phyloP scores from a whole-genome alignment of 179 eudicot genomes.

The Carnegiea gigantea region DNA sequence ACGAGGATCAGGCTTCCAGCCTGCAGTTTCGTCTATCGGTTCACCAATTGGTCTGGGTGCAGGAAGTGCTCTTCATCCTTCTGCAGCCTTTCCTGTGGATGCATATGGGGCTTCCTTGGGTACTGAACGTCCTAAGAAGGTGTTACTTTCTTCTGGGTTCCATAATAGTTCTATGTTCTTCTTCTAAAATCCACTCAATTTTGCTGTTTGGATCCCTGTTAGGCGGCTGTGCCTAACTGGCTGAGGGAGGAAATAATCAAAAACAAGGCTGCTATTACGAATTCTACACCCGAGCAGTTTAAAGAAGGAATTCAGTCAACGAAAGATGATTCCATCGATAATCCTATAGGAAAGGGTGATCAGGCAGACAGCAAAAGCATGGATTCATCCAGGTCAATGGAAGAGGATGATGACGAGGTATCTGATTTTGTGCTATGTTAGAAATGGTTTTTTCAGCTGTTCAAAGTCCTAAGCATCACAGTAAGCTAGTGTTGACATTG shows the following conservation, averaged over 20 bases:
- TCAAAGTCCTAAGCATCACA: slow-evolving; percentile 1
- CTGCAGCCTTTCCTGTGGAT: slow-evolving; percentile 59
- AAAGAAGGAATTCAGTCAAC: slow-evolving; percentile 52
- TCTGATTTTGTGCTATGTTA: slow-evolving; percentile 12
- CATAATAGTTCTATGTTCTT: neutral
- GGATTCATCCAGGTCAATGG: slow-evolving; percentile 71
- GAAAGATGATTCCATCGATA: slow-evolving; percentile 63
- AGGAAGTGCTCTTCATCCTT: slow-evolving; percentile 53
- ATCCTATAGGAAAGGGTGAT: slow-evolving; percentile 55
- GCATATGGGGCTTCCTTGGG: slow-evolving; percentile 56
- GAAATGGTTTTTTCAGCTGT: neutral
- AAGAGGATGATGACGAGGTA: slow-evolving; percentile 80
- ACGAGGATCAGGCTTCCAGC: slow-evolving; percentile 58
- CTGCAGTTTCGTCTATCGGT: slow-evolving; percentile 48
- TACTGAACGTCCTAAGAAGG: slow-evolving; percentile 93
- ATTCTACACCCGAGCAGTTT: slow-evolving; percentile 48
- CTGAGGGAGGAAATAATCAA: slow-evolving; percentile 96
- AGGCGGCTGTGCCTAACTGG: slow-evolving; percentile 98
- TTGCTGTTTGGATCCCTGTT: slow-evolving; percentile 24
- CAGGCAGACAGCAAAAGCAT: slow-evolving; percentile 74
- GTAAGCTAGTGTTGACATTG: slow-evolving; percentile 1
- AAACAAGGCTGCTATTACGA: slow-evolving; percentile 64
- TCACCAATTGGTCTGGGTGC: slow-evolving; percentile 53
- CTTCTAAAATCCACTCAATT: neutral
- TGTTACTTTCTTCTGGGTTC: slow-evolving; percentile 19